Conservation (phyloP, 768 basidiomycete genomes). For the Rhizopogon rudus region DNA sequence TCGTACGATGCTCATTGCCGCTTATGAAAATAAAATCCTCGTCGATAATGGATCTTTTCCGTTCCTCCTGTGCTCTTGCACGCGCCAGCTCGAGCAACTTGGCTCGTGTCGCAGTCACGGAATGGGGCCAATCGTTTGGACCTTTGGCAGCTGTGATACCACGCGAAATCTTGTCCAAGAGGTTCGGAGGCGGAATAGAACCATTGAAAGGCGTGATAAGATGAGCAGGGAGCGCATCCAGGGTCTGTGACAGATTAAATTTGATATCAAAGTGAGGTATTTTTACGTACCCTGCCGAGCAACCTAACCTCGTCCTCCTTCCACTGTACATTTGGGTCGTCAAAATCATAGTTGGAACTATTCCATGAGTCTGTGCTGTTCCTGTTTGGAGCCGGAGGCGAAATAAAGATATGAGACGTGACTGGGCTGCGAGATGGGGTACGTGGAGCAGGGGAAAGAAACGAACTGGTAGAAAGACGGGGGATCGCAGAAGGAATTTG, state of each 20-base stretch:
- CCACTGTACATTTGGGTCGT: constrained; percentile 67
- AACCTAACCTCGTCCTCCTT: constrained; percentile 66
- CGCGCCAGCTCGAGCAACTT: constrained; percentile 82
- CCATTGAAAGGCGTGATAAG: constrained; percentile 88
- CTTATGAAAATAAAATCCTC: constrained; percentile 36
- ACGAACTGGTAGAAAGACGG: constrained; percentile 33
- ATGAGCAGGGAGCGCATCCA: constrained; percentile 78
- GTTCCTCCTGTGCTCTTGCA: constrained; percentile 50
- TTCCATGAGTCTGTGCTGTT: constrained; percentile 85
- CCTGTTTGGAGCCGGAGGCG: constrained; percentile 35
- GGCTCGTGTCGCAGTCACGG: constrained; percentile 72
- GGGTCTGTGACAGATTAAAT: constrained; percentile 42
- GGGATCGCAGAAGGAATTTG: constrained; percentile 42
- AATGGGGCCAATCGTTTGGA: constrained; percentile 77
- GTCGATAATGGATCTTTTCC: constrained; percentile 36
- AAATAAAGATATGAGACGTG: constrained; percentile 49
- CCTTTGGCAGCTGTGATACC: constrained; percentile 74
- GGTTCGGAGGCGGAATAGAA: constrained; percentile 76
- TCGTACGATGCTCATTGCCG: neutral
- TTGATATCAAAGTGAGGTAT: too few relatives aligned
- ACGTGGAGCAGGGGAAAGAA: constrained; percentile 40
- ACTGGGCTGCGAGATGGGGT: constrained; percentile 58
- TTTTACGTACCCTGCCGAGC: constrained; percentile 53
- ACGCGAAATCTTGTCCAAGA: constrained; percentile 82
- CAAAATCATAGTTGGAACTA: constrained; percentile 65